Percentiles rank a stretch among this genome's conserved stretches.
phyloP scores from a whole-genome alignment of 257 asterid species.

The Eucommia ulmoides region DNA sequence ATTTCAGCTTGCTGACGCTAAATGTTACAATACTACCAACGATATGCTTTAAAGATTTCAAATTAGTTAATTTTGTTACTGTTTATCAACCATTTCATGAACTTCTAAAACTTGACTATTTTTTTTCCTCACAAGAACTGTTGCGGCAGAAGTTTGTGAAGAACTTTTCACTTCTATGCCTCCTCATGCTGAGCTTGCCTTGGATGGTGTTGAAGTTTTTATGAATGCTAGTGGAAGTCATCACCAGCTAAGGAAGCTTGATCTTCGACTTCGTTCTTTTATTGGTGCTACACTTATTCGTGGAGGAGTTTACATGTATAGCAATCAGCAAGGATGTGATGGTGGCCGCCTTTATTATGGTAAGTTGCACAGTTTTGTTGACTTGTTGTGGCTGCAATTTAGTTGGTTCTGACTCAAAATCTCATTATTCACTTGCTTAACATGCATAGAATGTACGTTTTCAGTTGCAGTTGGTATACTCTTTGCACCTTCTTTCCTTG shows the following conservation, averaged over 20 bases:
- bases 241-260: slow-evolving; percentile 88
- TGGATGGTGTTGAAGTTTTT: slow-evolving; percentile 91
- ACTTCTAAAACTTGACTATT: not conserved
- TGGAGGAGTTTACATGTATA: slow-evolving; percentile 95
- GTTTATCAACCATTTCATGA: not conserved
- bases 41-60: too few species aligned
- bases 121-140: slow-evolving; percentile 47
- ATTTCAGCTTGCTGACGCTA: too few species aligned
- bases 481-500: not conserved
- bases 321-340: slow-evolving; percentile 97
- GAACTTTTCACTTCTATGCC: slow-evolving; percentile 87
- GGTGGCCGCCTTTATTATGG: slow-evolving; percentile 96
- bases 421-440: not conserved
- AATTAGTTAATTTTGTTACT: too few species aligned
- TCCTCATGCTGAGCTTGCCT: slow-evolving; percentile 87
- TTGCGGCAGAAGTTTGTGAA: slow-evolving; percentile 96
- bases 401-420: not conserved
- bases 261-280: slow-evolving; percentile 77
- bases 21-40: too few species aligned
- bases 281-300: slow-evolving; percentile 93
- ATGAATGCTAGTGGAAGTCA: slow-evolving; percentile 98
- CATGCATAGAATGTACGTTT: not conserved
- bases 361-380: slow-evolving; percentile 20
- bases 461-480: not conserved
- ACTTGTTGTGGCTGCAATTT: not conserved